Base-by-base conservation (phyloP, 805 yeast species). In the Suhomyces xylopsoci region DNA sequence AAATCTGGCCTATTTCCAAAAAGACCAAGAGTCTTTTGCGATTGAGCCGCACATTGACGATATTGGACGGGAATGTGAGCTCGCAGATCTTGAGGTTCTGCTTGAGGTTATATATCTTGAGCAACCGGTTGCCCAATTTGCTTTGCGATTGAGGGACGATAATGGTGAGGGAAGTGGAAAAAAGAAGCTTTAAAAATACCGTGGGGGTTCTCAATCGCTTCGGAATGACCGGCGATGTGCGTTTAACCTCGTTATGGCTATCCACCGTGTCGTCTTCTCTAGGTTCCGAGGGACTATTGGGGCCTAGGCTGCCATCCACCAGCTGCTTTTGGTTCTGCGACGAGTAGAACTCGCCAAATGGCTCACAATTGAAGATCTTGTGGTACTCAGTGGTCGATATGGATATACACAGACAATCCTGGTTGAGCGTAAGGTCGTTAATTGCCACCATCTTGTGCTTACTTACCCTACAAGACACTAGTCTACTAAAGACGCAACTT, bases 21-120 rank as follows among this genome's bases (percentile, higher is more conserved):
- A 88, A 82, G 15, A 92, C 94, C 30, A 90, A 79, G 58, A 93
- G 77, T 45, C 97, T 74, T 60, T 88, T 87, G 43, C 97, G 79
- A 68, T 93, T 94, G 71, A 93, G 79, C 59, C 82, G 83, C 32
- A 93, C 86, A 48, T 82, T 82, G 25, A 87, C 72, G 2, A 93
- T 85, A 7, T 84, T 74, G 3, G 90, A 82, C 1, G 97, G 93
- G 67, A 91, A 94, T 0, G 93, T 82, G 59, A 93, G 74, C 64
- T 93, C 98, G 69, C 98, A 93, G 17, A 93, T 90, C 63, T 73
- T 74, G 45, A 72, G 55, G 49, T 70, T 69, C 53, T 73, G 78
- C 58, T 74, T 76, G 49, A 74, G 61, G 51, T 76, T 76, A 59
- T 65, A 70, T 15, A 76, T 71, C 50, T 70, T 70, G 30, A 76